Base-by-base conservation (phyloP, 441 rosid genomes). In the Aquilaria agallochum region DNA sequence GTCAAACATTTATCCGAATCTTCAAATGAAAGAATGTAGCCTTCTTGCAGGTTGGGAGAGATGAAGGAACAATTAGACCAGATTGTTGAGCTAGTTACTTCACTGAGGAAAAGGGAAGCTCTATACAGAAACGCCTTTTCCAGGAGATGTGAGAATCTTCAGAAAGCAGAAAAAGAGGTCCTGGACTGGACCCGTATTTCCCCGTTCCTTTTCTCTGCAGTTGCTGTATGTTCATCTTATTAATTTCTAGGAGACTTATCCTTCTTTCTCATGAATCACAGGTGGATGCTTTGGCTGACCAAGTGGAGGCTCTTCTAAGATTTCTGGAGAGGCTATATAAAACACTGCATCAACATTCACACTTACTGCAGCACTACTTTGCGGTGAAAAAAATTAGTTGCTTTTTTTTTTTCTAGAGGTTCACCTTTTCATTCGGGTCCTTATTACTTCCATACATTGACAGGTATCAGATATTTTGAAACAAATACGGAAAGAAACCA, bases 271-370 rank as follows among this genome's bases (percentile, higher is more conserved):
- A 50, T 66, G 58, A 32, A 9, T 9, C 9, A 14, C 44, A 93
- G 98, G 97, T 93, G 63, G 95, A 90, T 76, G 76, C 90, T 55
- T 82, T 90, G 45, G 97, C 87, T 0, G 88, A 93, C 76, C 96
- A 81, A 78, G 98, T 90, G 13, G 97, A 86, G 36, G 64, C 44
- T 5, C 88, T 83, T 20, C 60, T 71, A 61, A 59, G 56, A 59
- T 60, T 83, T 42, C 88, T 93, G 20, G 72, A 85, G 71, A 82
- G 74, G 78, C 75, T 79, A 67, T 79, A 79, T 67, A 51, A 53
- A 55, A 70, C 71, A 55, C 72, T 90, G 20, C 59, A 55, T 65
- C 78, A 72, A 33, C 55, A 78, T 67, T 73, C 90, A 54, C 78
- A 74, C 10, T 69, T 70, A 52, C 55, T 85, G 60, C 69, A 74